Base-by-base conservation (phyloP, 371 early-diverging fungal genomes). In the Parasitella parasitica region DNA sequence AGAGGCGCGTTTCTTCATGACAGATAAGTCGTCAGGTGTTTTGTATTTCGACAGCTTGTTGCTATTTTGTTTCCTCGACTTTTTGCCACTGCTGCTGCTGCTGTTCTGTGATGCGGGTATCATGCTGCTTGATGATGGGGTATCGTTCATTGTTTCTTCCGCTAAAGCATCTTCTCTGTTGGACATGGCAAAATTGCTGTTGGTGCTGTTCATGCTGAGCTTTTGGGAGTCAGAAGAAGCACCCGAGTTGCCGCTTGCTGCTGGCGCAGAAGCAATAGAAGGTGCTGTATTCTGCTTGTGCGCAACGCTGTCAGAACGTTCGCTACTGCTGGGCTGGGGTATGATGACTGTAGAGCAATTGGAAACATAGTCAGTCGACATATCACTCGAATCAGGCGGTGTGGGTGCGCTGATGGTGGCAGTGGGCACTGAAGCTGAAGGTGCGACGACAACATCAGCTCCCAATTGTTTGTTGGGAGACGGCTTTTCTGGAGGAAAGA, bases 1-100 rank as follows among this genome's bases (percentile, higher is more conserved):
- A 13, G 86, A 75, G 9, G 91, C 91, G 20, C 91, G 70, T 12
- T 70, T 69, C 60, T 89, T 89, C 91, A 91, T 90, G 2, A 80
- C 67, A 15, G 67, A 54, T 24, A 80, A 48, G 34, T 80, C 77
- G 57, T 77, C 69, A 6, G 53, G 24, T 12, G 54, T 49, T 18
- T 51, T 67, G 12, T 16, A 4, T 32, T 56, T 75, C 6, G 43
- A 24, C 9, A 52, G 8, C 16, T 64, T 60, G 27, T 34, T 18
- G 7, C 36, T 54, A 46, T 12, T 46, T 24, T 46, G 46, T 27
- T 48, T 64, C 30, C 34, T 61, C 20, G 6, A 22, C 37, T 60
- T 66, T 43, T 56, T 43, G 30, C 16, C 6, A 18, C 12, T 13
- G 12, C 26, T 36, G 43, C n/a, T 59, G 11, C 46, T 46, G 4